phyloP scores from a whole-genome alignment of 352 stramenopile genomes.

The Detonula confervacea region DNA sequence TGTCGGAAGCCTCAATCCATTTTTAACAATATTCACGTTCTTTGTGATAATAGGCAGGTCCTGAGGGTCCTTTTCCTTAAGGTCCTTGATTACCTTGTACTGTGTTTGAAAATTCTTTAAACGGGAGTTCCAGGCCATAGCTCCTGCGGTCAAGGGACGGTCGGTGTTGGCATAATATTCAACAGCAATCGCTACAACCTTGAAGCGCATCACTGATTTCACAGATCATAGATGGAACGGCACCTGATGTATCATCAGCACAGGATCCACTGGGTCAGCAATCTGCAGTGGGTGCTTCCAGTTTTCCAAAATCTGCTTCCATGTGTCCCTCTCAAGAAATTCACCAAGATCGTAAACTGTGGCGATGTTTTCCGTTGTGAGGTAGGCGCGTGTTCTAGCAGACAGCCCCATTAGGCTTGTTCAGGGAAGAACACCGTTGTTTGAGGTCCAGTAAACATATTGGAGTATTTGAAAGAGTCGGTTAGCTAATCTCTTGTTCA shows the following conservation, averaged over 20 bases:
- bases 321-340: slow-evolving; percentile 14
- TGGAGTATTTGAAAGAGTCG: too few species aligned
- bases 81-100: background rate
- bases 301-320: slow-evolving; percentile 13
- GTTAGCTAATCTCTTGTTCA: too few species aligned
- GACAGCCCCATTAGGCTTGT: slow-evolving; percentile 28
- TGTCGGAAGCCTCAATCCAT: too few species aligned
- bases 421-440: too few species aligned
- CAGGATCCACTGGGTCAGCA: background rate
- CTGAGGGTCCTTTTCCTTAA: background rate
- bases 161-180: background rate
- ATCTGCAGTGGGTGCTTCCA: slow-evolving; percentile 18
- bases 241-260: background rate
- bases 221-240: background rate
- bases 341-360: slow-evolving; percentile 17
- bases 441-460: too few species aligned
- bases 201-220: background rate
- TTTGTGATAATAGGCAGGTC: too few species aligned
- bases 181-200: background rate
- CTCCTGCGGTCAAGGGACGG: background rate
- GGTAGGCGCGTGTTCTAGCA: background rate
- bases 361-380: slow-evolving; percentile 24
- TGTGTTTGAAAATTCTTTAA: background rate
- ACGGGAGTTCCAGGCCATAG: background rate
- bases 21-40: background rate